Conservation (phyloP, 1,139 yeast genomes). For the Debaryomyces singareniensis region DNA sequence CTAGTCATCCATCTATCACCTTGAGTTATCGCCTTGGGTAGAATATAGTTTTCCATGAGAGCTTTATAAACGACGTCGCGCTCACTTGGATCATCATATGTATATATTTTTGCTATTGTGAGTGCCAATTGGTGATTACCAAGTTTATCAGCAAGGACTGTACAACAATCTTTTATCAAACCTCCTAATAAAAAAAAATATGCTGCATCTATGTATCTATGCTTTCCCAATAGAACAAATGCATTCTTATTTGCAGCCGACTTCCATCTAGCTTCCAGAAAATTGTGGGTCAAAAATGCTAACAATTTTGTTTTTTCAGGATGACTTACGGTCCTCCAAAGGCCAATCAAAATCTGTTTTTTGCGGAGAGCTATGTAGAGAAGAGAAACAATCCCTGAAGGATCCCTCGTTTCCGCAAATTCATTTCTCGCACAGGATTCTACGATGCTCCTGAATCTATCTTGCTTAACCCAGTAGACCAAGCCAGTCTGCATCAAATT, state of each 20-base stretch:
- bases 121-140: conserved; percentile 69
- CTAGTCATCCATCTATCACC: conserved; percentile 82
- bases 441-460: conserved; percentile 41
- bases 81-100: conserved; percentile 8
- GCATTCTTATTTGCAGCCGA: conserved; percentile 92
- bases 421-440: conserved; percentile 70
- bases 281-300: conserved; percentile 71
- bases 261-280: conserved; percentile 66
- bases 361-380: conserved; percentile 74
- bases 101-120: conserved; percentile 73
- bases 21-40: conserved; percentile 52
- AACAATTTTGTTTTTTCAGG: conserved; percentile 80
- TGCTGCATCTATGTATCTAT: conserved; percentile 82
- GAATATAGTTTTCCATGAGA: conserved; percentile 45
- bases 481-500: conserved; percentile 57
- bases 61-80: conserved; percentile 4
- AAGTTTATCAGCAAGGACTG: conserved; percentile 61
- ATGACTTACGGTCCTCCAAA: conserved; percentile 80
- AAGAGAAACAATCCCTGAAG: conserved; percentile 62
- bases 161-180: conserved; percentile 68
- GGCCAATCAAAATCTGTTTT: conserved; percentile 67
- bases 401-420: conserved; percentile 60
- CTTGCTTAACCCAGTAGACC: conserved; percentile 65
- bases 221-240: conserved; percentile 82
- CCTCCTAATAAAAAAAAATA: conserved; percentile 82